These are phyloP conservation scores for Nemania sp. DNA, from an alignment of 2,329 filamentous ascomycete species.

Conservation along the genomic window DNA sequence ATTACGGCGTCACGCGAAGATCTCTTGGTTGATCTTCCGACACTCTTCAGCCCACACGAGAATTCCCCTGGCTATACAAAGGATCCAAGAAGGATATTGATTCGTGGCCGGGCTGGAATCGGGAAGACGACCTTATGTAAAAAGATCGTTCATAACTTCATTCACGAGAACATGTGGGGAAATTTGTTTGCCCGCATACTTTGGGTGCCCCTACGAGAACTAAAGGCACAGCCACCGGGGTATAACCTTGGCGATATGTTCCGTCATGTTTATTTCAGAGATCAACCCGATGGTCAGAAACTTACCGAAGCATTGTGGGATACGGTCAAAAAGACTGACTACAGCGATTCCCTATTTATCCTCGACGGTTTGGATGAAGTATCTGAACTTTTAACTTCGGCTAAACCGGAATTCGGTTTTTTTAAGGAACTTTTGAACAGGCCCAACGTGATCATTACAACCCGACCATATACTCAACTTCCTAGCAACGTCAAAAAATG, in stretches of 20 bases:
- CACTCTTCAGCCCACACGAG: constrained; percentile 8
- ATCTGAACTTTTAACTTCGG: constrained; percentile 25
- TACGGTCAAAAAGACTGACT: not conserved
- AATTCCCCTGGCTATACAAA: not conserved
- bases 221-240: constrained; percentile 42
- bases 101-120: constrained; percentile 17
- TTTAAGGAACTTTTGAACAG: constrained; percentile 33
- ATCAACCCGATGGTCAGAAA: not conserved
- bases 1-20: not conserved
- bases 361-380: constrained; percentile 61
- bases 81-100: constrained; percentile 18
- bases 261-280: not conserved
- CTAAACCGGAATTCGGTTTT: not conserved
- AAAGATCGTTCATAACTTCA: constrained; percentile 23
- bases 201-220: constrained; percentile 24
- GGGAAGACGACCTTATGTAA: constrained; percentile 25
- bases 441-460: constrained; percentile 56
- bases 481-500: constrained; percentile 22
- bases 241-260: not conserved
- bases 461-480: constrained; percentile 49
- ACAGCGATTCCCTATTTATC: constrained; percentile 50
- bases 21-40: not conserved
- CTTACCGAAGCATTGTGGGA: not conserved
- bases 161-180: constrained; percentile 5
- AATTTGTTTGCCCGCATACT: constrained; percentile 9